Evolutionary conservation across 345 rosid species (phyloP), one percentile per base, ranked within the genome.

Genomic region (Gossypium anomalum): DNA sequence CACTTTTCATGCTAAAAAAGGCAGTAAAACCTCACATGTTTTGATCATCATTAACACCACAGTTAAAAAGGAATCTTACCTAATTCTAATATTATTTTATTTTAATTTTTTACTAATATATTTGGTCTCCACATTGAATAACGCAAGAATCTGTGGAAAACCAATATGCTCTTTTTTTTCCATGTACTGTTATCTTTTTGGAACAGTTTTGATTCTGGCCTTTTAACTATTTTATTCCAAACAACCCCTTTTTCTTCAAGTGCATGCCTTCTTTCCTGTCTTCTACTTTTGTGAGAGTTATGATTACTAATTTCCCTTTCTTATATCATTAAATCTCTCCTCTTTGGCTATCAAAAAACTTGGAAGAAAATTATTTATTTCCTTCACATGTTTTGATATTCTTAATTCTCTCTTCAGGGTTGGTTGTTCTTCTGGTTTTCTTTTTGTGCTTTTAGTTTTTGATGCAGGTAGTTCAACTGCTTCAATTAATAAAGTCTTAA

Each of bases 31-130:
- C 53, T 67, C 56, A 59, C 57, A 57, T 49, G 66, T 66, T 38
- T 67, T 80, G 76, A 64, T 76, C 81, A 82, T 85, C 86, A 89
- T 83, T 87, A 78, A 55, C 58, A 44, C 41, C 76, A 65, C 73
- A 43, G 67, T 74, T 45, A 67, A 75, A 78, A 74, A 72, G 47
- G 76, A 80, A 76, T 38, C 79, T 76, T 76, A 57, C 74, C 78
- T 72, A 61, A 56, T 67, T 73, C 19, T 76, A 63, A 15, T 64
- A 43, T n/a, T 44, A 53, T 71, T 71, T 41, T 67, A 47, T 56
- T 70, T 52, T 14, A 29, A 59, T 66, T 11, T 2, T 57, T 41
- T 20, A 12, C 16, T 25, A 25, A 44, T 72, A 59, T 57, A 20
- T n/a, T 60, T 61, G 20, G 76, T 79, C 70, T 73, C 84, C 79